phyloP scores from a whole-genome alignment of 495 filamentous ascomycete genomes.

The Penicillium turbatum region DNA sequence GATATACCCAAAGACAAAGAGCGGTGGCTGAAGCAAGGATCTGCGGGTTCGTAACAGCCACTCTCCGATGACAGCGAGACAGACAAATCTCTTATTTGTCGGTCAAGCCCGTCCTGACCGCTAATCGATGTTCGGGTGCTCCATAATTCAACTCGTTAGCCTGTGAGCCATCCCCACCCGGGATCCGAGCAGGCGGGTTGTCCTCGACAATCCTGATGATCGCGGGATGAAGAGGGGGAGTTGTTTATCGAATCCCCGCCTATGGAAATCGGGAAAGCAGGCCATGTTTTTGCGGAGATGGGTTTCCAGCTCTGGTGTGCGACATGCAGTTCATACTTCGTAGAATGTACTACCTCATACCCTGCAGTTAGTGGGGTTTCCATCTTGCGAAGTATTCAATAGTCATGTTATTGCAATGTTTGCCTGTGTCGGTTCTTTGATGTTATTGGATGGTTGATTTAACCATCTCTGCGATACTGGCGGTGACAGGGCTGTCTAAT shows the following conservation, averaged over 20 bases:
- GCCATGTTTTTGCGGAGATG: not conserved
- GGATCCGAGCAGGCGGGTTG: conserved; percentile 2
- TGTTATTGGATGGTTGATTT: not conserved
- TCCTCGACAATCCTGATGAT: conserved; percentile 19
- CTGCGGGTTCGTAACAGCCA: conserved; percentile 2
- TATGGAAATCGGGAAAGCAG: not conserved
- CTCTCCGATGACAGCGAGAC: not conserved
- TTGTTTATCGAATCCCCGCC: conserved; percentile 5
- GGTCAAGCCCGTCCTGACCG: not conserved
- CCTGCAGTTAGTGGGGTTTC: no score
- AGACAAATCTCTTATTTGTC: not conserved
- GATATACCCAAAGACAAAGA: not conserved
- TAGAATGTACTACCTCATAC: no score
- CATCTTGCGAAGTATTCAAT: no score
- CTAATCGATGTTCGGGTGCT: not conserved
- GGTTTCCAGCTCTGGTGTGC: not conserved
- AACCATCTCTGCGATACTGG: not conserved
- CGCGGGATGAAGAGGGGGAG: conserved; percentile 8
- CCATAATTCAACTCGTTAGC: not conserved
- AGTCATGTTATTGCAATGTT: not conserved
- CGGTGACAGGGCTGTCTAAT: not conserved
- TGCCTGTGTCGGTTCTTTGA: not conserved
- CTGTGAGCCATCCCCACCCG: not conserved
- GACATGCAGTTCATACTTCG: not conserved
- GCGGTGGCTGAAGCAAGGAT: conserved; percentile 15